Conservation (phyloP, 139 green algal species). For the Trebouxia sp. region DNA sequence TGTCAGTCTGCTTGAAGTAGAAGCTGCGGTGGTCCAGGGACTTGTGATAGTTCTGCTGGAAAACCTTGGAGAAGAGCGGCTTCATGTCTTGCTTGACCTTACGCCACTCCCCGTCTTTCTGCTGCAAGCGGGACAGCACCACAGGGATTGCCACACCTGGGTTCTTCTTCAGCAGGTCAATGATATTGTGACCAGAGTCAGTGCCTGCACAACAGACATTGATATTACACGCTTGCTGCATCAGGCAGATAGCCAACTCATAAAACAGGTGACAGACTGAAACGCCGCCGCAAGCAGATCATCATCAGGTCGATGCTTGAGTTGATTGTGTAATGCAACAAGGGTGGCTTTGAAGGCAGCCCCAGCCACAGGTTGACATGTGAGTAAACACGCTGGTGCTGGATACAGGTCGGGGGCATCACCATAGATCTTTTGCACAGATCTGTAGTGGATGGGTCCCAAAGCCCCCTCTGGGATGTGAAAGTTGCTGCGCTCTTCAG, state of each 20-base stretch:
- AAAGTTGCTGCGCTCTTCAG: slow-evolving; percentile 67
- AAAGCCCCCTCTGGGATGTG: slow-evolving; percentile 55
- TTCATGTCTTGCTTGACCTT: slow-evolving; percentile 79
- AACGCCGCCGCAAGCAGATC: too few species aligned
- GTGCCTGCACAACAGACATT: too few species aligned
- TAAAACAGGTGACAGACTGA: too few species aligned
- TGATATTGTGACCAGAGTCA: slow-evolving; percentile 49
- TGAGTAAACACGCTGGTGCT: too few species aligned
- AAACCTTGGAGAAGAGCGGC: slow-evolving; percentile 58
- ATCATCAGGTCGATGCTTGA: too few species aligned
- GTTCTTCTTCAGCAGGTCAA: slow-evolving; percentile 87
- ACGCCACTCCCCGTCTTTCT: slow-evolving; percentile 95
- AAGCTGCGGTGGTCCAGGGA: slow-evolving; percentile 97
- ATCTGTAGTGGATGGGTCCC: slow-evolving; percentile 71
- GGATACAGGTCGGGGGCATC: slow-evolving; percentile 15
- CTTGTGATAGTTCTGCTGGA: slow-evolving; percentile 97
- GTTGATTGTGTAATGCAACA: too few species aligned
- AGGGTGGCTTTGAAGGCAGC: too few species aligned
- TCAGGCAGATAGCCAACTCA: too few species aligned
- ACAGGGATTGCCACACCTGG: slow-evolving; percentile 84
- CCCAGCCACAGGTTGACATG: too few species aligned
- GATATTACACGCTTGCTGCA: too few species aligned
- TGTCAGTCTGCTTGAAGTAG: slow-evolving; percentile 99
- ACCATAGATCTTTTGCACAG: slow-evolving; percentile 90
- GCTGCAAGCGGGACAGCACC: slow-evolving; percentile 82